phyloP scores from a whole-genome alignment of 1,139 yeast genomes.

The Yamadazyma mexicana region DNA sequence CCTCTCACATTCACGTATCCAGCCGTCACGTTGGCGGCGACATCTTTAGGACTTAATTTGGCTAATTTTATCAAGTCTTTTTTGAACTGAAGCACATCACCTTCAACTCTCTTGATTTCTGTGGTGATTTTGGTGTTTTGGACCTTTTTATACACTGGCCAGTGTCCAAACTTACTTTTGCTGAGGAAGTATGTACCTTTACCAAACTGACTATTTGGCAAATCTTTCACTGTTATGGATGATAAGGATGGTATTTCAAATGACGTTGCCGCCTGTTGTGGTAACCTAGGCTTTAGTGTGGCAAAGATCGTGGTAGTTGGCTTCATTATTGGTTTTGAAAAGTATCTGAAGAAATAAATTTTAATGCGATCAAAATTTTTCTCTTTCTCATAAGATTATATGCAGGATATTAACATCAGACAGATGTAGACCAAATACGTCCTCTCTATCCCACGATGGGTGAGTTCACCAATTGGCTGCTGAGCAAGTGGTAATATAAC shows the following conservation, averaged over 20 bases:
- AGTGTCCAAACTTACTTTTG: conserved; percentile 59
- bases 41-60: conserved; percentile 37
- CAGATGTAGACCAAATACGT: too few relatives aligned
- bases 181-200: conserved; percentile 46
- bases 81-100: conserved; percentile 59
- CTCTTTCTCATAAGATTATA: background rate
- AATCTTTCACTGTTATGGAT: conserved; percentile 25
- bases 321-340: conserved; percentile 22
- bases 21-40: conserved; percentile 39
- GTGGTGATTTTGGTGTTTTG: conserved; percentile 57
- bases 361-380: background rate
- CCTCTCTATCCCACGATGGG: too few relatives aligned
- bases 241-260: conserved; percentile 31
- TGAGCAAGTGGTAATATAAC: too few relatives aligned
- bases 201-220: conserved; percentile 44
- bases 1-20: conserved; percentile 59
- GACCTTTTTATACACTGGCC: conserved; percentile 67
- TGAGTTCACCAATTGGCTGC: too few relatives aligned
- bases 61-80: conserved; percentile 54
- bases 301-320: conserved; percentile 24
- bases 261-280: conserved; percentile 17
- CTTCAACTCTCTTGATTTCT: conserved; percentile 63
- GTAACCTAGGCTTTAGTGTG: conserved; percentile 21
- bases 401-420: background rate
- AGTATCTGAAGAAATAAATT: background rate